Evolutionary conservation across 2,329 filamentous ascomycete genomes (phyloP).

Genomic region (Sordariomycetes sp.): DNA sequence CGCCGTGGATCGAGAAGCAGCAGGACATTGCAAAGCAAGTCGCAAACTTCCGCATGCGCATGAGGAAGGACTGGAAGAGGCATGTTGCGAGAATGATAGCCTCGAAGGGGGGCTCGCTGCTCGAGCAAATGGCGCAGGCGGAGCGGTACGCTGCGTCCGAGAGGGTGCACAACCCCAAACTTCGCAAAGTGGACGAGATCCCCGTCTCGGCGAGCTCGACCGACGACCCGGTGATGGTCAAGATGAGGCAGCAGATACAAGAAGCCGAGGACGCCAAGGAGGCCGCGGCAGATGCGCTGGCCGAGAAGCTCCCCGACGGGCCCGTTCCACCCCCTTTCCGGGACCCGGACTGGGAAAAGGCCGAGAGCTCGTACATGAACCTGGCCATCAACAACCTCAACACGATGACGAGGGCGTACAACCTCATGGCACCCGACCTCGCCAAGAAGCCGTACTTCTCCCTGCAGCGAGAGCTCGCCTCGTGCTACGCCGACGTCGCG

Average conservation of each 20-base stretch:
- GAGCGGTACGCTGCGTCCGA: constrained; percentile 71
- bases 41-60: constrained; percentile 59
- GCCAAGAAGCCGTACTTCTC: constrained; percentile 90
- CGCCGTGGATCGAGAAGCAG: constrained; percentile 98
- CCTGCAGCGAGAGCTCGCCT: constrained; percentile 69
- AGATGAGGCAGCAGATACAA: constrained; percentile 25
- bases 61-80: constrained; percentile 76
- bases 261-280: background rate
- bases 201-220: constrained; percentile 35
- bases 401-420: constrained; percentile 74
- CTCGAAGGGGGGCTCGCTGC: constrained; percentile 60
- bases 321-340: constrained; percentile 56
- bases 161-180: constrained; percentile 49
- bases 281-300: constrained; percentile 3
- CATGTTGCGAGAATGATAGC: constrained; percentile 74
- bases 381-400: constrained; percentile 75
- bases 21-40: constrained; percentile 71
- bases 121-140: constrained; percentile 64
- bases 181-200: constrained; percentile 30
- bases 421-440: constrained; percentile 84
- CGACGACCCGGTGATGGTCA: constrained; percentile 38
- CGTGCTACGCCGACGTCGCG: constrained; percentile 81
- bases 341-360: constrained; percentile 64
- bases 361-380: constrained; percentile 66
- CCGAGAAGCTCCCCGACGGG: background rate